Evolutionary conservation across 2,329 filamentous ascomycete genomes (phyloP).

Genomic region (Calonectria pteridis): DNA sequence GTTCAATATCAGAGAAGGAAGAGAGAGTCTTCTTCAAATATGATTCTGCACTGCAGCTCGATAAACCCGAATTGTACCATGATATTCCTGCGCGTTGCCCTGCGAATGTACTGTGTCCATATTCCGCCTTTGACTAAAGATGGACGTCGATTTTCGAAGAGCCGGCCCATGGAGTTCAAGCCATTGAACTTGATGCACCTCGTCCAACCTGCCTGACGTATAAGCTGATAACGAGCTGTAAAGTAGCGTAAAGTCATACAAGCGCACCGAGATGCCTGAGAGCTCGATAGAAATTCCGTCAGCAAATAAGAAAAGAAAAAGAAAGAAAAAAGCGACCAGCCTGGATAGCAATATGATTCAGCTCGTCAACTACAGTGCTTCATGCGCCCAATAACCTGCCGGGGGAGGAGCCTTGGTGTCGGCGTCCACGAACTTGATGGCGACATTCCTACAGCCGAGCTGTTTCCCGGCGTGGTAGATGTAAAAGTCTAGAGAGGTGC

Average conservation of each 20-base stretch:
- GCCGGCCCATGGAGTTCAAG: neutral
- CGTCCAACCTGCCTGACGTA: neutral
- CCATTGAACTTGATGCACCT: neutral
- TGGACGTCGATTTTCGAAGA: neutral
- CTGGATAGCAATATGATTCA: neutral
- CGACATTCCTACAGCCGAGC: constrained; percentile 38
- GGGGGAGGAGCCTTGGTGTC: neutral
- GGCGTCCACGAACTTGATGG: constrained; percentile 32
- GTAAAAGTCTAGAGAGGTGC: constrained; percentile 41
- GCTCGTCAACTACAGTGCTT: too few relatives aligned
- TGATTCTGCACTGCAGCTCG: neutral
- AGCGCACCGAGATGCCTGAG: neutral
- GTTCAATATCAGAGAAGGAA: neutral
- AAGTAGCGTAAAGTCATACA: neutral
- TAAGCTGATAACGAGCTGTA: neutral
- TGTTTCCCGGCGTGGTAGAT: constrained; percentile 34
- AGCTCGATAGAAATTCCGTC: neutral
- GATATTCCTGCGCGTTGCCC: neutral
- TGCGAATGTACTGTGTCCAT: neutral
- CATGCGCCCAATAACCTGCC: too few relatives aligned
- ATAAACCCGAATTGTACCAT: neutral
- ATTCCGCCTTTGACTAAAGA: neutral
- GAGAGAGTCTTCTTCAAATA: neutral
- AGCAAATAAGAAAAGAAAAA: neutral
- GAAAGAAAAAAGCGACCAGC: neutral